Evolutionary conservation across 2,329 filamentous ascomycete species (phyloP), one percentile per base, ranked within the genome.

Genomic region (Aspergillus sergii): DNA sequence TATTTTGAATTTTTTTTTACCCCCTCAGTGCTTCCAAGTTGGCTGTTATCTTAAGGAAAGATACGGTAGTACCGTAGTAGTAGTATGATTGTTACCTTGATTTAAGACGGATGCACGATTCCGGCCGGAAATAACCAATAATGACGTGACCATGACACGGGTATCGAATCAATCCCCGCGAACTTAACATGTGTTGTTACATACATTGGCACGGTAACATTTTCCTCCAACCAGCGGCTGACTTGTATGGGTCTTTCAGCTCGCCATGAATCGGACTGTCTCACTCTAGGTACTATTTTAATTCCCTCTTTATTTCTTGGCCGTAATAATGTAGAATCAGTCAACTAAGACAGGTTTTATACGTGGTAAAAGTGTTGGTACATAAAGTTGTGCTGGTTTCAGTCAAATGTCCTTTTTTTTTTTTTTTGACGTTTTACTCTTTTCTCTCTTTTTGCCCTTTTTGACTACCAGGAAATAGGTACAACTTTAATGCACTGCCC

Each of bases 161-260:
- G 39, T 41, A 57, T 46, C 56, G 56, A 43, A 58, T 32, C 39
- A 58, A 32, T 19, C 28, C 41, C 28, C 51, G 16, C 16, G 48
- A 51, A 51, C 10, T 11, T 10, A n/a, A 32, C 51, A 39, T 46
- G 43, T 58, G 56, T 58, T 58, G 39, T 41, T 41, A 41, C 39
- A 41, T 41, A 58, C 56, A 58, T 58, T 58, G 56, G 10, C 56
- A 26, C 41, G 46, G 56, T 58, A 58, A 58, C 36, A 19, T 57
- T 32, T 51, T 30, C 56, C 32, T 30, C 39, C 39, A 58, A 45
- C 56, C 41, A 46, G n/a, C 43, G 23, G 36, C n/a, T 28, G 48
- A 28, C 26, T 51, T n/a, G 7, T 3, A 32, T 57, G 55, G 55
- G 36, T 58, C 30, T 36, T 51, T 58, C 56, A 58, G 56, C 56